Evolutionary conservation across 208 protist genomes (phyloP), one percentile per base, ranked within the genome.

Genomic region (Trypanosoma melophagium): DNA sequence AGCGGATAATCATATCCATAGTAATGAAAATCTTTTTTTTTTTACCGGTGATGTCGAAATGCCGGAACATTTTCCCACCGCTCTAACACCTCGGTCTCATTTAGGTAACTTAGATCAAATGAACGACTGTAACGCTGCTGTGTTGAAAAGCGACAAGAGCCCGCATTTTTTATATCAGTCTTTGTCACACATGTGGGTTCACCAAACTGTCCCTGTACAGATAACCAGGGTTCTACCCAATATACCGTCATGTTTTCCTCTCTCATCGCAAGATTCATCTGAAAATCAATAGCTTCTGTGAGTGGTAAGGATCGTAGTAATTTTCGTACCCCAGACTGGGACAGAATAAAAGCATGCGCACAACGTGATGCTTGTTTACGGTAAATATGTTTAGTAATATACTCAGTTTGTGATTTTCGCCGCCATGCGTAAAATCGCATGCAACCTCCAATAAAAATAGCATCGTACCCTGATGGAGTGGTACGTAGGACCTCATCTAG

Each of bases 191-290:
- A 70, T 13, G 53, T 67, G 17, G 8, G 2, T 44, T 77, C 71
- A 7, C 53, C 63, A 41, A 73, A 56, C 0, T 25, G 13, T 38
- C 71, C 71, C 21, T 77, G 71, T 14, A 77, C 71, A 10, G 71
- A 62, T 10, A 77, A 21, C 71, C 71, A 74, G 4, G 71, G 71
- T 38, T 77, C 71, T 21, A 77, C 42, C 71, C 71, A 77, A 35
- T 65, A 74, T 19, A 73, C 71, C 14, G 40, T 45, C 71, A 77
- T 77, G 10, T 65, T 40, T 31, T 55, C 41, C 40, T 77, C 71
- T 21, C 28, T 7, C 40, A 77, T 77, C 14, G 71, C 71, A 14
- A 50, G 10, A 60, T 71, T 77, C 45, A 77, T 77, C 19, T 77
- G 71, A 35, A 67, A 75, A 38, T 77, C 71, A 45, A 77, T 77